A percentile compares a stretch with the other conserved stretches of the same genome.
These are phyloP conservation scores for Malus sieversii DNA, from an alignment of 306 rosid genomes.

Conservation along the genomic window DNA sequence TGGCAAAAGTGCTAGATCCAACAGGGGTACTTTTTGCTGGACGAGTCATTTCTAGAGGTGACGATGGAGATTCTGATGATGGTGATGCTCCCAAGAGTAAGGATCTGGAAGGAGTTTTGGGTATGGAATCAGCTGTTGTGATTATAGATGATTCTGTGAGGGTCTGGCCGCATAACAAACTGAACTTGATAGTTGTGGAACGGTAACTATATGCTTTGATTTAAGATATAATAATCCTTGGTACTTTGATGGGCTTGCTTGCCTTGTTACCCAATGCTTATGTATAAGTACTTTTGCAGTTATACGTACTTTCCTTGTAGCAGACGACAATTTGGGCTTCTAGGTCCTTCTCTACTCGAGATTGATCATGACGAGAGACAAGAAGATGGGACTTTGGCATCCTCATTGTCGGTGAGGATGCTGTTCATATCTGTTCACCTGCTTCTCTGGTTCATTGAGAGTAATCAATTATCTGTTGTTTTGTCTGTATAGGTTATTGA, in stretches of 20 bases:
- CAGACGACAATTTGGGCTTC: slow-evolving; percentile 95
- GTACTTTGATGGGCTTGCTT: slow-evolving; percentile 16
- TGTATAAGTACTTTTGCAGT: slow-evolving; percentile 38
- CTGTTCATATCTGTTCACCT: slow-evolving; percentile 11
- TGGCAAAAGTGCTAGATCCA: slow-evolving; percentile 99
- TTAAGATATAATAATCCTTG: slow-evolving; percentile 6
- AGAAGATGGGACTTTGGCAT: slow-evolving; percentile 86
- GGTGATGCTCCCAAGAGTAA: slow-evolving; percentile 88
- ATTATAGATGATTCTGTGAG: slow-evolving; percentile 95
- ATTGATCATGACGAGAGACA: slow-evolving; percentile 92
- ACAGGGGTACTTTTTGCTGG: slow-evolving; percentile 77
- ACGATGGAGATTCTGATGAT: slow-evolving; percentile 67
- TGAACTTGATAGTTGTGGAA: slow-evolving; percentile 95
- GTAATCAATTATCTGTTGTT: slow-evolving; percentile 15
- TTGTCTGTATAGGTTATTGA: slow-evolving; percentile 62
- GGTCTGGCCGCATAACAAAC: slow-evolving; percentile 99
- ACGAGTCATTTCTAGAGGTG: slow-evolving; percentile 93
- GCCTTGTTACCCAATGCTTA: not conserved
- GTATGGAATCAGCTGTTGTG: slow-evolving; percentile 93
- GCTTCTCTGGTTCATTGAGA: slow-evolving; percentile 65
- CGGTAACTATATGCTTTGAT: slow-evolving; percentile 41
- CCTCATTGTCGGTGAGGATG: slow-evolving; percentile 70
- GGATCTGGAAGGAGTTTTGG: slow-evolving; percentile 98
- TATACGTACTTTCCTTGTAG: slow-evolving; percentile 93
- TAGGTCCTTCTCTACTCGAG: slow-evolving; percentile 93